Evolutionary conservation across 331 rosid genomes (phyloP).

Genomic region (Erythrophleum ivorense): DNA sequence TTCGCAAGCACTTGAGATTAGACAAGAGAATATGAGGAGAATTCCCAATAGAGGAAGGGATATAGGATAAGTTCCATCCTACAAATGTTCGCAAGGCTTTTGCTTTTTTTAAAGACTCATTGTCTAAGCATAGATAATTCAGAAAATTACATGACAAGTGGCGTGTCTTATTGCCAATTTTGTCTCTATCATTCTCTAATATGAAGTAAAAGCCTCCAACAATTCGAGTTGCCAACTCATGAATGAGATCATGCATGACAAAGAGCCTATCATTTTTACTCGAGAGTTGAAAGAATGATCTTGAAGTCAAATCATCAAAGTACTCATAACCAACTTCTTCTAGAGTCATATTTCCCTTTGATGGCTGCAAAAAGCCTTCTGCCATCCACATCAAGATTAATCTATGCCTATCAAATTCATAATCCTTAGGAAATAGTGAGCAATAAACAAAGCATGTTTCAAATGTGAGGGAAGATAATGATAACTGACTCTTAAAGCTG

Average conservation of each 20-base stretch:
- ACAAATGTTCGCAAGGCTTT: constrained; percentile 12
- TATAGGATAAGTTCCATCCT: background rate
- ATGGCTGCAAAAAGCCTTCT: background rate
- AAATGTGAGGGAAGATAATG: background rate
- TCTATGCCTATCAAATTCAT: background rate
- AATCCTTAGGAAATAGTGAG: background rate
- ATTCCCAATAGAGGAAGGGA: background rate
- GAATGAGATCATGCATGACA: constrained; percentile 35
- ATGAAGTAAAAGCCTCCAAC: background rate
- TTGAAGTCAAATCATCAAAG: constrained; percentile 3
- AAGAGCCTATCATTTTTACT: fast-evolving
- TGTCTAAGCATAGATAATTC: background rate
- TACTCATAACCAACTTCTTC: constrained; percentile 6
- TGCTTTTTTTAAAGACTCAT: background rate
- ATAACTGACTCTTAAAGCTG: too few relatives aligned
- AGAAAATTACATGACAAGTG: constrained; percentile 19
- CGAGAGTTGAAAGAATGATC: constrained; percentile 21
- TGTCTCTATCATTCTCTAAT: background rate
- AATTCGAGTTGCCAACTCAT: constrained; percentile 13
- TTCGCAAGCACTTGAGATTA: constrained; percentile 23
- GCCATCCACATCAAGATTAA: background rate
- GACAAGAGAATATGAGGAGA: background rate
- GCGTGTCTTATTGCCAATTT: background rate
- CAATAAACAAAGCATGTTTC: constrained; percentile 4
- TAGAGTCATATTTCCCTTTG: background rate